Evolutionary conservation across 1,139 yeast genomes (phyloP).

Genomic region (Pichia sp.): DNA sequence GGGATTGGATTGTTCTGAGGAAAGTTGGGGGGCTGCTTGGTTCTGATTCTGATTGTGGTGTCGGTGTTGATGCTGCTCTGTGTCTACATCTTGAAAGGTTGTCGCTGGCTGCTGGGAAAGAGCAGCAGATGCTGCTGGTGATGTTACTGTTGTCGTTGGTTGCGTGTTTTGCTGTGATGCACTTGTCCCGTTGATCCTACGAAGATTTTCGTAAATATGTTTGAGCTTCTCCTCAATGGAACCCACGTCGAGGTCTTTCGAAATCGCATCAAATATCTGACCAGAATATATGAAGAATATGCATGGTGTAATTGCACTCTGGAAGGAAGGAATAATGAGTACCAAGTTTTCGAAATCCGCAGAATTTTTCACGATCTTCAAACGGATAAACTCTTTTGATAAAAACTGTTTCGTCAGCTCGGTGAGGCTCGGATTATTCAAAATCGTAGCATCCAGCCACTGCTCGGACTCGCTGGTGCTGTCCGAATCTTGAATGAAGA

Average conservation of each 20-base stretch:
- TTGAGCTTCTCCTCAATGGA: constrained; percentile 33
- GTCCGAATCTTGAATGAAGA: constrained; percentile 34
- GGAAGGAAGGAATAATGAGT: constrained; percentile 46
- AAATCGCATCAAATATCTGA: constrained; percentile 41
- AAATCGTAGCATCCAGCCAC: constrained; percentile 30
- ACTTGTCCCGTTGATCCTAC: background rate
- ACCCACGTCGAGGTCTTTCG: constrained; percentile 30
- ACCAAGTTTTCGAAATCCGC: constrained; percentile 47
- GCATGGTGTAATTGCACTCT: constrained; percentile 47
- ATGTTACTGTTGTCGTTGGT: background rate
- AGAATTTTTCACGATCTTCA: constrained; percentile 44
- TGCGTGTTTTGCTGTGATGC: constrained; percentile 1
- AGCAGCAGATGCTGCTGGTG: background rate
- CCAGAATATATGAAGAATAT: constrained; percentile 39
- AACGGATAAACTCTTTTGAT: constrained; percentile 36
- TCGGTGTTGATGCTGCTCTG: background rate
- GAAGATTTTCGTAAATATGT: constrained; percentile 18
- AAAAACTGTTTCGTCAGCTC: constrained; percentile 13
- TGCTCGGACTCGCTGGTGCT: constrained; percentile 24
- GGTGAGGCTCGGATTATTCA: constrained; percentile 17
- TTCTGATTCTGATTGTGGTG: background rate
- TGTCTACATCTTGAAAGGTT: background rate
- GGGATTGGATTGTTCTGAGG: background rate
- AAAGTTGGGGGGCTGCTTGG: too few species aligned
- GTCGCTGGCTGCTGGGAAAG: background rate